Base-by-base conservation (phyloP, 2,329 filamentous ascomycete genomes). In the Aspergillus spinulosporus region DNA sequence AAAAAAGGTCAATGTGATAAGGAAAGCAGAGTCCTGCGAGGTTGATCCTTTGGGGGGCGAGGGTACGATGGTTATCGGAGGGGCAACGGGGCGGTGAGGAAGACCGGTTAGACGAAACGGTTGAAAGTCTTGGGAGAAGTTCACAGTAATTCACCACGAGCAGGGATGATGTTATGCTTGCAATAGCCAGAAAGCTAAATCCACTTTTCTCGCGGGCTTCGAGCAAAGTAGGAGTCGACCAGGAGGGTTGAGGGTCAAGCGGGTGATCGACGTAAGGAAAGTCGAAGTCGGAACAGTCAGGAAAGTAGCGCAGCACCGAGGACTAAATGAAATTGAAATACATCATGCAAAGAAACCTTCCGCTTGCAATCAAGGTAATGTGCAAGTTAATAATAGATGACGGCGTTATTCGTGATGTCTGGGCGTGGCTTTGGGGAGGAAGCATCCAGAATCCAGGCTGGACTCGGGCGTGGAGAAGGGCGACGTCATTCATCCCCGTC, bases 111-210 rank as follows among this genome's bases (percentile, higher is more conserved):
- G 39, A 47, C 21, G 43, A 52, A 46, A 43, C 50, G 50, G 47
- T 47, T 31, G 43, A 52, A 28, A 32, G 32, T 34, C 44, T 34
- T 36, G 34, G 9, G 43, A 31, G 42, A 29, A 45, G 44, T 21
- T 5, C 29, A 47, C 28, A 28, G 36, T 6, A n/a, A 29, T 48
- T 43, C 14, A 26, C 29, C 52, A 31, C 26, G 11, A 48, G 37
- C 36, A 43, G 26, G 34, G 39, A 49, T 54, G 44, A 54, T 54
- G 52, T 43, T 54, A 49, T 48, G 46, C 26, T 43, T 54, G 52
- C 44, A 15, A 48, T 43, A 36, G 34, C 36, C 26, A 12, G n/a
- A n/a, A 34, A 12, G 7, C 26, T 52, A 43, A 32, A 40, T 47
- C 50, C 50, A 26, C 50, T 40, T 37, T 52, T n/a, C 11, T 42